Evolutionary conservation across 352 stramenopile genomes (phyloP).

Genomic region (Phytophthora pseudosyringae): DNA sequence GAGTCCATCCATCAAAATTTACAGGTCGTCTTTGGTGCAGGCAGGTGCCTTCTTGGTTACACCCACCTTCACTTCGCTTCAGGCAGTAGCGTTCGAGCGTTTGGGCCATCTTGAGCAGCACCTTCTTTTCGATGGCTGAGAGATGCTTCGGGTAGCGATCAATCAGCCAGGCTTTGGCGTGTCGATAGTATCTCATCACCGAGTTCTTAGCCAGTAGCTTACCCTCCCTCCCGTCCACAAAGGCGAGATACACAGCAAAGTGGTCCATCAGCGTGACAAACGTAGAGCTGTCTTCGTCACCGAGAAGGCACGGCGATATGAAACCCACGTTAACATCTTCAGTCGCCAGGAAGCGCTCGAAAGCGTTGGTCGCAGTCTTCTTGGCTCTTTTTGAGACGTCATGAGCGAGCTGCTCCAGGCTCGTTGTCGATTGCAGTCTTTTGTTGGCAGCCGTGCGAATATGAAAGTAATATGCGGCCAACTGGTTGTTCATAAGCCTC

Average conservation of each 20-base stretch:
- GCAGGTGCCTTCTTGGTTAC: slow-evolving; percentile 23
- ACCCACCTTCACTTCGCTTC: slow-evolving; percentile 12
- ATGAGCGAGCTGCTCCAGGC: slow-evolving; percentile 17
- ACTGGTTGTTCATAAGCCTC: not conserved
- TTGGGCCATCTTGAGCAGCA: slow-evolving; percentile 15
- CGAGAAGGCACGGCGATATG: slow-evolving; percentile 10
- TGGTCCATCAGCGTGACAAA: slow-evolving; percentile 26
- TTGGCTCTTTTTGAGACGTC: slow-evolving; percentile 2
- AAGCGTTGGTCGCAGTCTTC: slow-evolving; percentile 17
- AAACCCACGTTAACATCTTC: slow-evolving; percentile 29
- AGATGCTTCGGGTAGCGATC: slow-evolving; percentile 16
- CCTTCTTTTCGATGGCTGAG: slow-evolving; percentile 14
- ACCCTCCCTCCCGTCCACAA: not conserved
- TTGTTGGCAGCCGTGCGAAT: slow-evolving; percentile 1
- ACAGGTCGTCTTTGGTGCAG: slow-evolving; percentile 19
- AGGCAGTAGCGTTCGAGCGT: slow-evolving; percentile 19
- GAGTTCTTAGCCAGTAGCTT: slow-evolving; percentile 13
- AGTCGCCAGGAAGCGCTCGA: slow-evolving; percentile 20
- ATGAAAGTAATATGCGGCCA: not conserved
- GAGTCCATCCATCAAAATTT: slow-evolving; percentile 19
- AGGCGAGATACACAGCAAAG: slow-evolving; percentile 16
- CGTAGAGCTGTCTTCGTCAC: not conserved
- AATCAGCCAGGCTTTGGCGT: slow-evolving; percentile 29
- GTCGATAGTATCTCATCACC: slow-evolving; percentile 24
- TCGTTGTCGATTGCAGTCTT: slow-evolving; percentile 5